phyloP scores from a whole-genome alignment of 2,329 filamentous ascomycete species.

The Lecanicillium sp. region DNA sequence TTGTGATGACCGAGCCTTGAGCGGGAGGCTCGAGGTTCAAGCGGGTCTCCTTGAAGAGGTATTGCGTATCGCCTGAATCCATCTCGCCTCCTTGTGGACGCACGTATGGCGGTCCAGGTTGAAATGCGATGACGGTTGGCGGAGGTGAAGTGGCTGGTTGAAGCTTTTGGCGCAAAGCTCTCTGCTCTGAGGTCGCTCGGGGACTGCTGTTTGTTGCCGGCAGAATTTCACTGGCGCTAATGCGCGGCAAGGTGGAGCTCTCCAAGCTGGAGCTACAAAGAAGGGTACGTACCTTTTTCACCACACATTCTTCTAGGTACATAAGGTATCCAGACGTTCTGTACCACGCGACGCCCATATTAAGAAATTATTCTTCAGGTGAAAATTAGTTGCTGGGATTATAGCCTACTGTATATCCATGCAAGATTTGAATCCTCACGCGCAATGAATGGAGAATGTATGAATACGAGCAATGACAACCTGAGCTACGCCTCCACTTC shows the following conservation, averaged over 20 bases:
- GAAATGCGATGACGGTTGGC: too few relatives aligned
- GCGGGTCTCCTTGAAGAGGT: conserved; percentile 79
- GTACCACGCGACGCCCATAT: too few relatives aligned
- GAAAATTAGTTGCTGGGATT: too few relatives aligned
- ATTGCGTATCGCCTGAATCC: conserved; percentile 53
- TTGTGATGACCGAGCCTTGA: conserved; percentile 59
- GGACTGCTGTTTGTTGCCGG: conserved; percentile 4
- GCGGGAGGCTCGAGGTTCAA: conserved; percentile 71
- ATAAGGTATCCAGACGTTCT: too few relatives aligned
- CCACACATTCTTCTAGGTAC: too few relatives aligned
- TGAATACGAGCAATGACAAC: too few relatives aligned
- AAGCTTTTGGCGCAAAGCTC: background rate
- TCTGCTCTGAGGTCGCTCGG: conserved; percentile 1
- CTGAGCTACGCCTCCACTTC: too few relatives aligned
- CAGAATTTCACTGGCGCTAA: conserved; percentile 4
- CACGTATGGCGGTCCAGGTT: conserved; percentile 10
- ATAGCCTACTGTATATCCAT: too few relatives aligned
- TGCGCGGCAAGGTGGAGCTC: conserved; percentile 1
- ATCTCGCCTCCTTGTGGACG: conserved; percentile 50
- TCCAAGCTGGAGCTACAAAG: background rate
- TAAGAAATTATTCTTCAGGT: too few relatives aligned
- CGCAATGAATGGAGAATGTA: too few relatives aligned
- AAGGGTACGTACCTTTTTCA: conserved; percentile 4
- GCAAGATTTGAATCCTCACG: too few relatives aligned
- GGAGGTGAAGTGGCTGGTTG: background rate